phyloP scores from a whole-genome alignment of 805 yeast species.

The Yamadazyma sp. region DNA sequence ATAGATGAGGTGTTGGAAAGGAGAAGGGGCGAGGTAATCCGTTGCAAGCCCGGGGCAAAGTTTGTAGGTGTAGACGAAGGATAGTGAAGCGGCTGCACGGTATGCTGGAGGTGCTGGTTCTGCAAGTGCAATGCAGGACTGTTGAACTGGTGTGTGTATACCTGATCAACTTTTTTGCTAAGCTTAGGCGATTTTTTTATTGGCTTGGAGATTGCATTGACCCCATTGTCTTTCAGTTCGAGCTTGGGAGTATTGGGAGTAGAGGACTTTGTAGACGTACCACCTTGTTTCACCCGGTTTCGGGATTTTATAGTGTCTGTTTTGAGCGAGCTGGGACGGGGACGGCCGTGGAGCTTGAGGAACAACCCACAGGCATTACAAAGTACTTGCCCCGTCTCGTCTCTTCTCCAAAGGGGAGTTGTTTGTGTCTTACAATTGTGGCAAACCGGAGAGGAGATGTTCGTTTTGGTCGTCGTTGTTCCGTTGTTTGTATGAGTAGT shows the following conservation, averaged over 20 bases:
- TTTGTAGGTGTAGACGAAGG: constrained; percentile 71
- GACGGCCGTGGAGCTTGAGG: constrained; percentile 85
- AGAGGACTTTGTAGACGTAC: constrained; percentile 33
- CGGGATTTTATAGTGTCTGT: constrained; percentile 91
- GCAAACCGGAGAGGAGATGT: constrained; percentile 69
- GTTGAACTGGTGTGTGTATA: constrained; percentile 10
- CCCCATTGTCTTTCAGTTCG: constrained; percentile 44
- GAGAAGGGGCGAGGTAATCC: constrained; percentile 65
- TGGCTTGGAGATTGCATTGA: constrained; percentile 1
- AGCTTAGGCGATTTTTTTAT: constrained; percentile 15
- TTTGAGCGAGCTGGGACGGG: constrained; percentile 87
- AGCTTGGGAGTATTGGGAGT: constrained; percentile 58
- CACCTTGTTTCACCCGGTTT: constrained; percentile 62
- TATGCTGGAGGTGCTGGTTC: constrained; percentile 16
- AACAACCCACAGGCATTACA: constrained; percentile 95
- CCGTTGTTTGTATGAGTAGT: constrained; percentile 60
- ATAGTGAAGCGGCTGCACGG: constrained; percentile 59
- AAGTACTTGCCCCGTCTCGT: constrained; percentile 72
- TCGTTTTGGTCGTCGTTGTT: constrained; percentile 62
- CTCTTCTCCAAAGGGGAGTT: constrained; percentile 94
- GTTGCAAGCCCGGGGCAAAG: constrained; percentile 61
- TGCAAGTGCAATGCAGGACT: constrained; percentile 17
- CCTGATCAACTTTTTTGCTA: constrained; percentile 11
- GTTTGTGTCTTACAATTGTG: constrained; percentile 90
- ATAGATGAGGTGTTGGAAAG: constrained; percentile 50